A percentile compares a stretch with the other conserved stretches of the same genome.
phyloP scores from a whole-genome alignment of 306 rosid genomes.

The Oxytropis ochrocephala region DNA sequence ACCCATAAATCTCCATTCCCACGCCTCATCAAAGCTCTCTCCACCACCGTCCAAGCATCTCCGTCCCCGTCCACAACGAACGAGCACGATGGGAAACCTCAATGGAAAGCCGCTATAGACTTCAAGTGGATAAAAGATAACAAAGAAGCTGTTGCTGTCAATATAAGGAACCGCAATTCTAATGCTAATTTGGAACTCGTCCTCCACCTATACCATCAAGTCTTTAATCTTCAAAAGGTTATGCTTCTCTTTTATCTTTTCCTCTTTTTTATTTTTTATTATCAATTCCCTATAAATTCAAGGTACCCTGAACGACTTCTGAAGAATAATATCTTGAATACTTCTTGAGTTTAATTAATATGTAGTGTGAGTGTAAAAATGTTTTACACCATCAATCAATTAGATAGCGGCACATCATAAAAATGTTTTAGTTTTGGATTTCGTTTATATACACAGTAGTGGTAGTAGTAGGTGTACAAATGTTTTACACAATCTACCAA shows the following conservation, averaged over 20 bases:
- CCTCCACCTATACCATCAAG: conserved; percentile 62
- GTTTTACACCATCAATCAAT: too few relatives aligned
- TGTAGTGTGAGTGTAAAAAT: too few relatives aligned
- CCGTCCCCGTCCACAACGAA: conserved; percentile 16
- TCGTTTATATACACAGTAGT: too few relatives aligned
- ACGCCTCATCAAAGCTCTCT: conserved; percentile 36
- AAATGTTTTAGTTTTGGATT: too few relatives aligned
- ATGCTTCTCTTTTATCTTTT: conserved; percentile 16
- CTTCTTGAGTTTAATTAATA: too few relatives aligned
- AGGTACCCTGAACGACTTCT: neutral
- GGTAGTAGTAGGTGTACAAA: too few relatives aligned
- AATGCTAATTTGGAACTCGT: conserved; percentile 75
- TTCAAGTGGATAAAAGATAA: conserved; percentile 96
- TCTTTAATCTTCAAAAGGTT: conserved; percentile 82
- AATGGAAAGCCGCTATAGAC: conserved; percentile 86
- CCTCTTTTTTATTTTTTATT: neutral
- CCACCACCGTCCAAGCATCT: conserved; percentile 42
- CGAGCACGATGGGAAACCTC: conserved; percentile 50
- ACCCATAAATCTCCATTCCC: conserved; percentile 29
- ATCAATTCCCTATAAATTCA: neutral
- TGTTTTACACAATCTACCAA: too few relatives aligned
- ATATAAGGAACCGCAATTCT: conserved; percentile 66
- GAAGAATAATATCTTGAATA: too few relatives aligned
- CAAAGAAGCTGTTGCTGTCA: conserved; percentile 67
- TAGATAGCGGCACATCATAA: too few relatives aligned